Conservation (phyloP, 345 rosid species). For the Luvunga scandens region DNA sequence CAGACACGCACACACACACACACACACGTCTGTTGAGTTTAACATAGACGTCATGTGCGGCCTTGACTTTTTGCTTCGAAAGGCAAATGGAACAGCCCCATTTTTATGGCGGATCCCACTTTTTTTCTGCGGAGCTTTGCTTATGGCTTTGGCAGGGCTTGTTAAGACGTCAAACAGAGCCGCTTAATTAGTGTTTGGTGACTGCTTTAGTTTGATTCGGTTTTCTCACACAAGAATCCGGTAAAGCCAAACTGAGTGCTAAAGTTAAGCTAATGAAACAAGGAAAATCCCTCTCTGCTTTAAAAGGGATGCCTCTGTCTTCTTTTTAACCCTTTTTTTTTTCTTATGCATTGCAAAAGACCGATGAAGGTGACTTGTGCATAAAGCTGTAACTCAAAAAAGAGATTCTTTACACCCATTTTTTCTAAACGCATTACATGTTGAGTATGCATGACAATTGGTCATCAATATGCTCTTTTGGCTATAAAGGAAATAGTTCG, state of each 20-base stretch:
- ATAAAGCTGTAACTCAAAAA: neutral
- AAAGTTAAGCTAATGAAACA: neutral
- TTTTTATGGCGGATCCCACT: neutral
- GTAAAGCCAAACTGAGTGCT: constrained; percentile 9
- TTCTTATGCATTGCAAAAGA: neutral
- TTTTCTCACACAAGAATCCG: constrained; percentile 7
- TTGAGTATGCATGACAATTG: neutral
- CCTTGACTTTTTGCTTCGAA: too few species aligned
- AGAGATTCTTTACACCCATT: neutral
- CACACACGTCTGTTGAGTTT: too few species aligned
- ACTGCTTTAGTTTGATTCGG: neutral
- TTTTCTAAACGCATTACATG: neutral
- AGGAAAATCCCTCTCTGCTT: neutral
- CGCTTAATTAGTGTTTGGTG: neutral
- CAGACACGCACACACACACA: too few species aligned
- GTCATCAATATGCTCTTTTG: too few species aligned
- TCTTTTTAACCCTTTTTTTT: neutral
- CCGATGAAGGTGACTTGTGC: neutral
- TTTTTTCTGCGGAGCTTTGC: neutral
- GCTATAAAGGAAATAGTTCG: neutral
- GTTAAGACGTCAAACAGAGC: neutral
- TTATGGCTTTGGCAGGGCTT: neutral
- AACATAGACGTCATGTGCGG: too few species aligned
- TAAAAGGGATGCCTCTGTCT: neutral
- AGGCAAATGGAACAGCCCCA: neutral